Conservation (phyloP, 2,329 filamentous ascomycete genomes). For the Cladosporium sphaerospermum region DNA sequence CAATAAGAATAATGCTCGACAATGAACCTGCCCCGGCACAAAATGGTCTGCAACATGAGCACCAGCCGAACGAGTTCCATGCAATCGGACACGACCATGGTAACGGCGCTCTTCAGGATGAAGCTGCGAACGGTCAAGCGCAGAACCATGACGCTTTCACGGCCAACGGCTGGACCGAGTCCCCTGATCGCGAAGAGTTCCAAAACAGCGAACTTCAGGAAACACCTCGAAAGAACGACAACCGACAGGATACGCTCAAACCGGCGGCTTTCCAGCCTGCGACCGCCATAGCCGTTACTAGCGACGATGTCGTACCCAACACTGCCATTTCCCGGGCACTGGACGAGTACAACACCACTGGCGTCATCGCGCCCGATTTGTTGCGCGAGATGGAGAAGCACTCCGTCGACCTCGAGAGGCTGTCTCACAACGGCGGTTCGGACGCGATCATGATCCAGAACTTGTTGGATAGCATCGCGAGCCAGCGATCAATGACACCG, state of each 20-base stretch:
- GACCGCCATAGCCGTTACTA: constrained; percentile 6
- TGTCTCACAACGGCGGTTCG: constrained; percentile 29
- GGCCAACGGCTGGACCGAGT: constrained; percentile 20
- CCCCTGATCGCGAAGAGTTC: constrained; percentile 16
- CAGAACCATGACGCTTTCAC: constrained; percentile 20
- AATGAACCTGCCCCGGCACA: constrained; percentile 15
- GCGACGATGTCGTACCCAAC: constrained; percentile 14
- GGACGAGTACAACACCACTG: constrained; percentile 23
- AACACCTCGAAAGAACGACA: constrained; percentile 22
- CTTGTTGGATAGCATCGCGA: constrained; percentile 28
- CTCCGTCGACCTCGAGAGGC: constrained; percentile 26
- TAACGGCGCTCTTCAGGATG: constrained; percentile 10
- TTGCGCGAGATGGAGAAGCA: constrained; percentile 28
- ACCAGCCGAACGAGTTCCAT: background rate
- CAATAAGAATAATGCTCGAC: constrained; percentile 32
- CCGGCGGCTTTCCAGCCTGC: constrained; percentile 13
- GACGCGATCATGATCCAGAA: constrained; percentile 31
- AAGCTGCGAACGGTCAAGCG: constrained; percentile 15
- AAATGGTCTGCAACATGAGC: background rate
- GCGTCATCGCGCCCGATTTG: constrained; percentile 28
- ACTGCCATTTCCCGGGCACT: constrained; percentile 16
- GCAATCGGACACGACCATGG: constrained; percentile 3
- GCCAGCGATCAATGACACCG: constrained; percentile 6
- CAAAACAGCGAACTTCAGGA: constrained; percentile 19
- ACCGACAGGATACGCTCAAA: constrained; percentile 22